Conservation (phyloP, 768 basidiomycete species). For the Boletus sp. region DNA sequence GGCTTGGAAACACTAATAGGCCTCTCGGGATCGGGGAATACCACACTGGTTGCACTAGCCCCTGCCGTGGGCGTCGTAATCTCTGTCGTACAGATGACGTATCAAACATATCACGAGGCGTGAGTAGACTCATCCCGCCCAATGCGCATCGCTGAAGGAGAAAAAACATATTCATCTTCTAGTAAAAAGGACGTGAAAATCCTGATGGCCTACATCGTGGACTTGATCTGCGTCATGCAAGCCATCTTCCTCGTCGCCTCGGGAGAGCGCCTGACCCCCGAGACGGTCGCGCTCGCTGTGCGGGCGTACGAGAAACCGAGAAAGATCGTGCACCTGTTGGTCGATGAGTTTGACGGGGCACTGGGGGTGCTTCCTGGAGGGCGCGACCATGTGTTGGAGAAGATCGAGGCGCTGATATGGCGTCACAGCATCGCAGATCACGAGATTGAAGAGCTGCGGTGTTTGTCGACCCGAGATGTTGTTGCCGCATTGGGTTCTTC, state of each 20-base stretch:
- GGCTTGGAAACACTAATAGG: not conserved
- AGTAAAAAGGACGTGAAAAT: conserved; percentile 10
- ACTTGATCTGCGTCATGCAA: conserved; percentile 18
- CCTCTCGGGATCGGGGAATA: not conserved
- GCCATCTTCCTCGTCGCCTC: conserved; percentile 1
- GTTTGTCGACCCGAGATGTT: not conserved
- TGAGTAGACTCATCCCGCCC: not conserved
- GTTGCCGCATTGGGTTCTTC: not conserved
- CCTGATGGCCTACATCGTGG: conserved; percentile 13
- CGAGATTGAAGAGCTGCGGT: conserved; percentile 1
- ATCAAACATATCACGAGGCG: conserved; percentile 3
- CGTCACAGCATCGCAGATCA: conserved; percentile 8
- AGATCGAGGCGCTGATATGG: conserved; percentile 14
- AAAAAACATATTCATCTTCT: not conserved
- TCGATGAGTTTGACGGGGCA: conserved; percentile 2
- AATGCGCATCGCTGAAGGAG: not conserved
- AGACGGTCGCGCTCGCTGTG: not conserved
- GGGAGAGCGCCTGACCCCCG: not conserved
- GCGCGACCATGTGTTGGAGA: conserved; percentile 9
- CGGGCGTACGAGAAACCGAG: not conserved
- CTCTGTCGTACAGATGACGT: not conserved
- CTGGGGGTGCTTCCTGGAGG: conserved; percentile 1
- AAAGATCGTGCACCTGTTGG: not conserved
- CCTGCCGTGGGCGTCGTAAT: not conserved
- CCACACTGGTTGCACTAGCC: not conserved